These are phyloP conservation scores for Termitomyces sp. DNA, from an alignment of 768 basidiomycete species.

Conservation along the genomic window DNA sequence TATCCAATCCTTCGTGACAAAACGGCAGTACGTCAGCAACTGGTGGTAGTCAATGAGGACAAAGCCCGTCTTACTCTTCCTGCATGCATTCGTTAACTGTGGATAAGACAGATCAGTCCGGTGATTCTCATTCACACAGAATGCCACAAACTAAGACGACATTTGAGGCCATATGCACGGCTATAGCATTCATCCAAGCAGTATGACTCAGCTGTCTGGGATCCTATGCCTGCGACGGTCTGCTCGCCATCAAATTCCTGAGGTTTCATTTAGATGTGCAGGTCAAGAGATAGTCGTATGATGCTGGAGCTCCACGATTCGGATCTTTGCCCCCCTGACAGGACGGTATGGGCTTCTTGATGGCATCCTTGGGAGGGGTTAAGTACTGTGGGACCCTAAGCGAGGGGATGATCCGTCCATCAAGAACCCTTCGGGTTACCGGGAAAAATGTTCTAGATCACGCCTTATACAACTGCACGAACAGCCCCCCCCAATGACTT, in stretches of 20 bases:
- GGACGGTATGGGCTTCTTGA: too few relatives aligned
- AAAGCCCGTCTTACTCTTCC: constrained; percentile 28
- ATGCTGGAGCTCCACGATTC: background rate
- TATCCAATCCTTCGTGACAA: constrained; percentile 36
- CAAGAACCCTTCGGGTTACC: too few relatives aligned
- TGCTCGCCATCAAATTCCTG: constrained; percentile 3
- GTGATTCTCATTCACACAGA: background rate
- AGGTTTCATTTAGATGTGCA: background rate
- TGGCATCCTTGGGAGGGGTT: too few relatives aligned
- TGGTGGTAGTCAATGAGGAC: background rate
- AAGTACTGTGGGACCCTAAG: too few relatives aligned
- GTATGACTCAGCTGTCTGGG: background rate
- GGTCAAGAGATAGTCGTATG: background rate
- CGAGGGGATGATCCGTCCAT: too few relatives aligned
- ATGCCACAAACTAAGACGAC: constrained; percentile 15
- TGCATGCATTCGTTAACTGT: constrained; percentile 42
- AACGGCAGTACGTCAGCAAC: background rate
- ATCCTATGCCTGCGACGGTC: background rate
- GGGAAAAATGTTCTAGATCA: too few relatives aligned
- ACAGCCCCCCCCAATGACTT: too few relatives aligned
- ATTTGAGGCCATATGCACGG: constrained; percentile 17
- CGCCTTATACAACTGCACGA: too few relatives aligned
- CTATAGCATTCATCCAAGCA: constrained; percentile 10
- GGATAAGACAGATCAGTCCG: background rate
- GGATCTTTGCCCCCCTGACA: too few relatives aligned